Evolutionary conservation across 2,329 filamentous ascomycete genomes (phyloP).

Genomic region (Hortaea werneckii): DNA sequence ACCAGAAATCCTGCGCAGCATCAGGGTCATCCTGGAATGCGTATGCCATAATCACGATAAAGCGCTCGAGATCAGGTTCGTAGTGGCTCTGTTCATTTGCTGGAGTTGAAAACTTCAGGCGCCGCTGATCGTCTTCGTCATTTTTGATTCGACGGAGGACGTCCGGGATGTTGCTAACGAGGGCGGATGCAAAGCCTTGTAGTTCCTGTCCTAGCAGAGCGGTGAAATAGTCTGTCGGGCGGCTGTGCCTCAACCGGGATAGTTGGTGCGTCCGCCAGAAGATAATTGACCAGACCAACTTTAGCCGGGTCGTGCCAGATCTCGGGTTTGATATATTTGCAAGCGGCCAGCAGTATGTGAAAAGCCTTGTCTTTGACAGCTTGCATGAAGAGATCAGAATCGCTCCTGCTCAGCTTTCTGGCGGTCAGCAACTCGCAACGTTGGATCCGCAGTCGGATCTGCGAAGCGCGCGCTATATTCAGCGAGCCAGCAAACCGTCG

Average conservation of each 20-base stretch:
- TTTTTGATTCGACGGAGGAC: conserved; percentile 73
- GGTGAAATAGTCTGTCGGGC: conserved; percentile 65
- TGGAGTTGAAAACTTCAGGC: conserved; percentile 32
- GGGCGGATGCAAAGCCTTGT: conserved; percentile 79
- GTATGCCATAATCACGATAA: conserved; percentile 85
- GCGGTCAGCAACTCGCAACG: conserved; percentile 53
- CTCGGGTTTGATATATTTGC: conserved; percentile 67
- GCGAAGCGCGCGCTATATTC: conserved; percentile 77
- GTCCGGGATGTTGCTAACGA: conserved; percentile 92
- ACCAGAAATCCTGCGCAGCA: conserved; percentile 82
- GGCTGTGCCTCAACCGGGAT: conserved; percentile 55
- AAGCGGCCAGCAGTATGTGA: conserved; percentile 79
- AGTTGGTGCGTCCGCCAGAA: conserved; percentile 68
- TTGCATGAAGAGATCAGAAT: conserved; percentile 62
- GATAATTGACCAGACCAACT: conserved; percentile 67
- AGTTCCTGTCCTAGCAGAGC: conserved; percentile 65
- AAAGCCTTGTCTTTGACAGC: conserved; percentile 74
- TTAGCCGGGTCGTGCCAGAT: conserved; percentile 85
- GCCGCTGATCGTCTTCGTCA: conserved; percentile 80
- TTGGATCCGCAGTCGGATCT: conserved; percentile 10
- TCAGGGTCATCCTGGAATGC: conserved; percentile 79
- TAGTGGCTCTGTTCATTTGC: conserved; percentile 24
- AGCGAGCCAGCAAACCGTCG: conserved; percentile 77
- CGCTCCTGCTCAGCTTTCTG: conserved; percentile 50
- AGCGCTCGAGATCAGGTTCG: conserved; percentile 63